Conservation (phyloP, 2,329 filamentous ascomycete genomes). For the Trichoderma breve region DNA sequence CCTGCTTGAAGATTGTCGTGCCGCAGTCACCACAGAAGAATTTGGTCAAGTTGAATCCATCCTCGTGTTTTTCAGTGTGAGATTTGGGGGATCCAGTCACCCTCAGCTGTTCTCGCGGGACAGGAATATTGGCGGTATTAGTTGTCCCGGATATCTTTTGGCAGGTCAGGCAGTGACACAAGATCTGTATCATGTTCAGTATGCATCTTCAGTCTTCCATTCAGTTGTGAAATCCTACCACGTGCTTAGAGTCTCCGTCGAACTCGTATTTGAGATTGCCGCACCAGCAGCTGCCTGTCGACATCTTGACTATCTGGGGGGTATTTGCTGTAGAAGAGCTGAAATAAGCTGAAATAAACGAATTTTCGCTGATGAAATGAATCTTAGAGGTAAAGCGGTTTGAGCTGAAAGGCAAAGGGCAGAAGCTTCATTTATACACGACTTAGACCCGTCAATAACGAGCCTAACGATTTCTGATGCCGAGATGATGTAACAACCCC, state of each 20-base stretch:
- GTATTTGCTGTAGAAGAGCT: neutral
- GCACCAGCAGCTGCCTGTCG: constrained; percentile 16
- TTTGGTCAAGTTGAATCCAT: constrained; percentile 6
- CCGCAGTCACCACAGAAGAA: constrained; percentile 10
- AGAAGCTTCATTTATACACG: neutral
- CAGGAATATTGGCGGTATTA: neutral
- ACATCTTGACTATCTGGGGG: neutral
- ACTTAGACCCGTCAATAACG: neutral
- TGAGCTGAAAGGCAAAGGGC: neutral
- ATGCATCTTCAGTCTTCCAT: neutral
- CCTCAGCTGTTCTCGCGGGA: neutral
- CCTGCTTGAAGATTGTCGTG: constrained; percentile 2
- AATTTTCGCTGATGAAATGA: neutral
- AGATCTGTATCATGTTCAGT: neutral
- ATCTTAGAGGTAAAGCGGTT: neutral
- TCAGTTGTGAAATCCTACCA: neutral
- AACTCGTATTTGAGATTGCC: constrained; percentile 15
- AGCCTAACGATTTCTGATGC: neutral
- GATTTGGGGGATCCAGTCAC: constrained; percentile 9
- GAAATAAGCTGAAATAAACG: neutral
- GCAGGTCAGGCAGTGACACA: constrained; percentile 11
- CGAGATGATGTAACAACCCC: constrained; percentile 8
- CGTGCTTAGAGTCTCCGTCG: neutral
- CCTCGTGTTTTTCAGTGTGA: constrained; percentile 10
- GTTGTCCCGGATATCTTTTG: constrained; percentile 10